These are phyloP conservation scores for Antarctomyces pellizariae DNA, from an alignment of 495 filamentous ascomycete species.

Conservation along the genomic window DNA sequence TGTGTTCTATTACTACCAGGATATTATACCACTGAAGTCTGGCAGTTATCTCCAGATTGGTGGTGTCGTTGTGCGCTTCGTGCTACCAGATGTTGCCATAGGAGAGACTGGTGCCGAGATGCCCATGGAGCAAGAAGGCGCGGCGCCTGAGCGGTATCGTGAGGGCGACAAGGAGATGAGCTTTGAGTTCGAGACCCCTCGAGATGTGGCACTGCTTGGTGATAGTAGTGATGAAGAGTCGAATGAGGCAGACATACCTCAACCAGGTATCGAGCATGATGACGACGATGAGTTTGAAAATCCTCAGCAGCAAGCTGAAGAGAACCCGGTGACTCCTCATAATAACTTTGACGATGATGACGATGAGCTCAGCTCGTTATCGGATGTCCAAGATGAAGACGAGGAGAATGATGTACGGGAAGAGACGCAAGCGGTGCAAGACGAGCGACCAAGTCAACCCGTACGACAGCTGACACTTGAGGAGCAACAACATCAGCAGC, in stretches of 20 bases:
- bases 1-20: conserved; percentile 34
- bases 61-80: conserved; percentile 46
- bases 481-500: too few species aligned
- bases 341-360: conserved; percentile 6
- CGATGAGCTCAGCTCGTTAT: conserved; percentile 2
- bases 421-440: conserved; percentile 8
- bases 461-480: too few species aligned
- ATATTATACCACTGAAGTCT: conserved; percentile 40
- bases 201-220: conserved; percentile 19
- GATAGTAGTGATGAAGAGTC: conserved; percentile 27
- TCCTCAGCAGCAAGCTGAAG: too few species aligned
- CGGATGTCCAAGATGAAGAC: conserved; percentile 8
- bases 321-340: conserved; percentile 10
- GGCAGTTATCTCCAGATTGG: conserved; percentile 60
- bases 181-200: conserved; percentile 35
- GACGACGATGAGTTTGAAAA: conserved; percentile 13
- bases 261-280: conserved; percentile 16
- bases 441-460: too few species aligned
- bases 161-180: conserved; percentile 35
- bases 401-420: conserved; percentile 15
- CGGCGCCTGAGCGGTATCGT: conserved; percentile 18
- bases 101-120: conserved; percentile 45
- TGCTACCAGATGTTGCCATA: conserved; percentile 45
- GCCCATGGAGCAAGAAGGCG: conserved; percentile 18
- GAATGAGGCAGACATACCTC: conserved; percentile 9